Percentiles rank a stretch among this genome's conserved stretches.
Conservation (phyloP, 192 early-diverging fungal genomes). For the Gamsiella multidivaricata region DNA sequence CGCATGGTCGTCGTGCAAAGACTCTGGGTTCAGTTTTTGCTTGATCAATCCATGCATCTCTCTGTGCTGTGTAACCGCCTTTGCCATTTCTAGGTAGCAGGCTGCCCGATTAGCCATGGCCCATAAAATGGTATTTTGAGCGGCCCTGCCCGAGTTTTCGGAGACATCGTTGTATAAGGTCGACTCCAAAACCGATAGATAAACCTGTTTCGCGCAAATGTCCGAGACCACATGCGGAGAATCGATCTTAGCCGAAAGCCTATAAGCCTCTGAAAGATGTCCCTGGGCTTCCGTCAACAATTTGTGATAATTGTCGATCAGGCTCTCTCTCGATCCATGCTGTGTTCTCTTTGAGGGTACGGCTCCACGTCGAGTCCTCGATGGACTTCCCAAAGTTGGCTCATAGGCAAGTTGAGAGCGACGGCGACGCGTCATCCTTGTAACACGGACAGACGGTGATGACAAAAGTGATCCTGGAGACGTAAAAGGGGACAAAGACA, state of each 20-base stretch:
- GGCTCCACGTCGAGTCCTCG: neutral
- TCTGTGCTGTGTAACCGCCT: conserved; percentile 67
- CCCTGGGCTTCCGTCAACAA: conserved; percentile 11
- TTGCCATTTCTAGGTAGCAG: conserved; percentile 65
- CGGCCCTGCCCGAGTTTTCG: too few species aligned
- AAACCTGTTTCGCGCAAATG: conserved; percentile 21
- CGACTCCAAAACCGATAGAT: conserved; percentile 31
- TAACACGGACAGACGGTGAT: conserved; percentile 34
- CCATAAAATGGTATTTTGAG: neutral
- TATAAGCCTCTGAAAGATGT: conserved; percentile 16
- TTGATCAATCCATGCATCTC: conserved; percentile 67
- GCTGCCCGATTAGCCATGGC: conserved; percentile 24
- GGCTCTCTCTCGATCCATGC: neutral
- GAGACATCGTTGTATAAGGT: conserved; percentile 25
- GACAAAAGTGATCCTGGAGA: neutral
- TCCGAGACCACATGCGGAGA: conserved; percentile 25
- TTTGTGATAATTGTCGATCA: conserved; percentile 4
- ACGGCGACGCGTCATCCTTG: conserved; percentile 29
- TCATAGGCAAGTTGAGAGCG: conserved; percentile 19
- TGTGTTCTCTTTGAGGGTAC: neutral
- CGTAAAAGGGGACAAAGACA: too few species aligned
- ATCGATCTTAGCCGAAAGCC: neutral
- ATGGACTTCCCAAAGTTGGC: neutral
- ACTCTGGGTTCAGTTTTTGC: conserved; percentile 53
- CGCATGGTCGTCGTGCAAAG: conserved; percentile 21